These are phyloP conservation scores for Flammula alnicola DNA, from an alignment of 1,284 basidiomycete species.

Conservation along the genomic window DNA sequence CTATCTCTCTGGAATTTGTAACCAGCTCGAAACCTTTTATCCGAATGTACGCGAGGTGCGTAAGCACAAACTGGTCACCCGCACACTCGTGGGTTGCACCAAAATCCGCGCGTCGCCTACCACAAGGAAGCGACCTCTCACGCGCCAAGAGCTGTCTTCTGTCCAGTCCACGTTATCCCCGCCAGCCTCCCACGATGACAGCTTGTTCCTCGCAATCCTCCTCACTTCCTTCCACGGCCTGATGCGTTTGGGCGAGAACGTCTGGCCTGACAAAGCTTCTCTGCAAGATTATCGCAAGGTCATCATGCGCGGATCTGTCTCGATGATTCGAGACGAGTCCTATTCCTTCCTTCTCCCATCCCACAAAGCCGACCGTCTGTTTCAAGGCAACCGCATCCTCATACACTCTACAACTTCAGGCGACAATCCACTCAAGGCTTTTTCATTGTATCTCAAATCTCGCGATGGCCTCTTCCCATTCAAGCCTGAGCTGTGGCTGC, in stretches of 20 bases:
- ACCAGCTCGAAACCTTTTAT: constrained; percentile 36
- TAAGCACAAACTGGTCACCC: constrained; percentile 28
- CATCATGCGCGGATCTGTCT: not conserved
- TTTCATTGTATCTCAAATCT: constrained; percentile 7
- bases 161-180: not conserved
- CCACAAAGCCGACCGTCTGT: constrained; percentile 36
- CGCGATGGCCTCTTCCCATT: constrained; percentile 26
- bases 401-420: constrained; percentile 1
- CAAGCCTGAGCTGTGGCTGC: constrained; percentile 28
- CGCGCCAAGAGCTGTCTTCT: not conserved
- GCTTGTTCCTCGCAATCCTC: constrained; percentile 26
- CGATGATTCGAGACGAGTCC: not conserved
- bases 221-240: constrained; percentile 26
- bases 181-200: constrained; percentile 16
- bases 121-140: constrained; percentile 30
- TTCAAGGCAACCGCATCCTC: constrained; percentile 29
- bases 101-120: constrained; percentile 18
- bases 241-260: constrained; percentile 33
- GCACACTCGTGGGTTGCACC: constrained; percentile 36
- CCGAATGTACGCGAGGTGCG: constrained; percentile 16
- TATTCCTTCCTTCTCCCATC: constrained; percentile 28
- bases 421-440: constrained; percentile 5
- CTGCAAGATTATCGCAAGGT: constrained; percentile 11
- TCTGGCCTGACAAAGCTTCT: not conserved
- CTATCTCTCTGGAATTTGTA: constrained; percentile 46